These are phyloP conservation scores for Boletus speciosus DNA, from an alignment of 768 basidiomycete genomes.

Conservation along the genomic window DNA sequence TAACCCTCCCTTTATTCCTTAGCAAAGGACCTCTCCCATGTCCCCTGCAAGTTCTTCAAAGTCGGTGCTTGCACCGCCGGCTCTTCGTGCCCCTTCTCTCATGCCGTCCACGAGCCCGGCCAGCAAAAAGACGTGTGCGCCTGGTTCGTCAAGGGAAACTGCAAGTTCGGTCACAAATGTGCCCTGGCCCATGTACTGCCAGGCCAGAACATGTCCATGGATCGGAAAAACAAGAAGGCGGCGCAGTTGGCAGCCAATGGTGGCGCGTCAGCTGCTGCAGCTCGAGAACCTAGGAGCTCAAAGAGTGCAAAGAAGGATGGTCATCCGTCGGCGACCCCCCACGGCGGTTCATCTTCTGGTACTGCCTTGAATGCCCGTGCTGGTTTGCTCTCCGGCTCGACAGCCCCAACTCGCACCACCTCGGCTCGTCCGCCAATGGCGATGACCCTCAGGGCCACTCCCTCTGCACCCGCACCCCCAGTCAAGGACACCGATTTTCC, in stretches of 20 bases:
- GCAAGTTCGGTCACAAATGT: conserved; percentile 78
- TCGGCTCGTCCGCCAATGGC: conserved; percentile 58
- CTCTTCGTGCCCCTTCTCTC: conserved; percentile 93
- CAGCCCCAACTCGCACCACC: conserved; percentile 59
- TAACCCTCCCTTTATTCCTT: neutral
- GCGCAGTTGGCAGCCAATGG: conserved; percentile 64
- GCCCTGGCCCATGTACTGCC: conserved; percentile 93
- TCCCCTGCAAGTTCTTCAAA: conserved; percentile 97
- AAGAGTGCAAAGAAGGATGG: conserved; percentile 39
- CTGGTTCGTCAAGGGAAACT: conserved; percentile 93
- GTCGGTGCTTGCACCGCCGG: conserved; percentile 94
- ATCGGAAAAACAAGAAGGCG: conserved; percentile 95
- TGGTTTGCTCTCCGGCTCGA: conserved; percentile 49
- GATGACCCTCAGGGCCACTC: conserved; percentile 68
- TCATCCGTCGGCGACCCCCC: conserved; percentile 20
- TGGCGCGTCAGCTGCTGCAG: conserved; percentile 33
- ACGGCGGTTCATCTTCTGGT: conserved; percentile 8
- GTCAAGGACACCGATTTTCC: conserved; percentile 74
- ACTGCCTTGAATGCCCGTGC: conserved; percentile 13
- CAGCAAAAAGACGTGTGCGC: conserved; percentile 78
- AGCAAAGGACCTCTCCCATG: conserved; percentile 91
- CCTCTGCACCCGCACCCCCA: conserved; percentile 76
- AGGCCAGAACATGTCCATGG: conserved; percentile 93
- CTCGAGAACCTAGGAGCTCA: conserved; percentile 31
- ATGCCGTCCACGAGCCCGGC: conserved; percentile 67